A percentile compares a stretch with the other conserved stretches of the same genome.
These are phyloP conservation scores for Nicotiana undulata DNA, from an alignment of 257 asterid species.

Conservation along the genomic window DNA sequence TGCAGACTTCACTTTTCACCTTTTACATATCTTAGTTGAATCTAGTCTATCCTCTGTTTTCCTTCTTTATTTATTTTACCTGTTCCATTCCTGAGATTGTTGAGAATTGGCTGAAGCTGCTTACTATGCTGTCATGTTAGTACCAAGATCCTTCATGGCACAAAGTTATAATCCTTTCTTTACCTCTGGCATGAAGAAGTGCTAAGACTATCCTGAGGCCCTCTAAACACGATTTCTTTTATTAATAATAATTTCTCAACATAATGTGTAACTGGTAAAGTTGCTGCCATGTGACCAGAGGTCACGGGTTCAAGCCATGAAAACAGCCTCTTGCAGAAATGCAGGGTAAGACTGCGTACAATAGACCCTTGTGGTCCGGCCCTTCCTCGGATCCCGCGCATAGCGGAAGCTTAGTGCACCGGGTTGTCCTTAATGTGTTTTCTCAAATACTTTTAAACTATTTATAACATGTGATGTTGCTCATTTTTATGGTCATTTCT, in stretches of 20 bases:
- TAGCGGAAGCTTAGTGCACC: no score
- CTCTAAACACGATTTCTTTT: neutral
- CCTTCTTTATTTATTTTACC: neutral
- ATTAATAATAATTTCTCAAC: neutral
- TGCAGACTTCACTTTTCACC: neutral
- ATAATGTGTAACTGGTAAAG: no score
- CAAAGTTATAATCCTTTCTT: neutral
- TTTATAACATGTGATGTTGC: neutral
- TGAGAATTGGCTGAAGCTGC: neutral
- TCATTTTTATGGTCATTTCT: neutral
- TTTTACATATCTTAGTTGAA: neutral
- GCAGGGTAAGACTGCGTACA: no score
- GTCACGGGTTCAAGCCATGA: no score
- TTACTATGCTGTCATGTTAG: neutral
- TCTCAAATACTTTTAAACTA: neutral
- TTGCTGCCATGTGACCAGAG: no score
- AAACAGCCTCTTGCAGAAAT: no score
- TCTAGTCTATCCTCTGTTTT: neutral
- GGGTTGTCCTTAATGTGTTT: no score
- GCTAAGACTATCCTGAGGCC: neutral
- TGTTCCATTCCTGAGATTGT: neutral
- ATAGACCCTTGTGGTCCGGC: no score
- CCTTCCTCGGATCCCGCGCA: no score
- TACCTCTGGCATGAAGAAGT: neutral
- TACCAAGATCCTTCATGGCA: neutral